A percentile compares a stretch with the other conserved stretches of the same genome.
These are phyloP conservation scores for Schizochytrium sp. DNA, from an alignment of 108 stramenopile genomes.

Conservation along the genomic window DNA sequence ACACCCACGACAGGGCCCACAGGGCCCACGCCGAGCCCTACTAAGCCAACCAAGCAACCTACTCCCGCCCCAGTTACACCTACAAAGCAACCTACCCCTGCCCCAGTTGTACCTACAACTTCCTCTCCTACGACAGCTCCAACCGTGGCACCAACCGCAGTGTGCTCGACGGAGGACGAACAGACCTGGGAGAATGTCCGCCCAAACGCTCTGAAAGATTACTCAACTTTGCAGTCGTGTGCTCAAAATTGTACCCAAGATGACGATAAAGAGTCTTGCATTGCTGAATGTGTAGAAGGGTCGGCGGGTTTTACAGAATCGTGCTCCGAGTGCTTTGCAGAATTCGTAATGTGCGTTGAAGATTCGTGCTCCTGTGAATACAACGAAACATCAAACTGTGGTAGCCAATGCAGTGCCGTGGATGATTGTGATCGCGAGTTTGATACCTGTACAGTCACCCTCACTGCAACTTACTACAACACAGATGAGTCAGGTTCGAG, in stretches of 20 bases:
- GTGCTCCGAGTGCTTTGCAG: slow-evolving; percentile 25
- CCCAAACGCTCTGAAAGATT: slow-evolving; percentile 66
- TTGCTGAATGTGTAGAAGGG: slow-evolving; percentile 66
- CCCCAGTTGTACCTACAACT: background rate
- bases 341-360: background rate
- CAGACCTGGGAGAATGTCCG: slow-evolving; percentile 71
- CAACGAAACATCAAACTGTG: background rate
- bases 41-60: background rate
- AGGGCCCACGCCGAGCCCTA: background rate
- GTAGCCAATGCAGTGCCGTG: background rate
- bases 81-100: background rate
- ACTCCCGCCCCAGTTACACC: background rate
- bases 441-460: background rate
- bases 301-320: background rate
- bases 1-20: background rate
- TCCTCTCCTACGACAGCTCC: background rate
- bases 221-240: slow-evolving; percentile 12
- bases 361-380: background rate
- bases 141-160: slow-evolving; percentile 62
- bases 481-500: background rate
- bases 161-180: slow-evolving; percentile 70
- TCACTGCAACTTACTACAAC: background rate
- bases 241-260: background rate
- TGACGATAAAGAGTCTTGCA: slow-evolving; percentile 59
- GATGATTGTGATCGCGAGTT: background rate